Evolutionary conservation across 1,284 basidiomycete genomes (phyloP).

Genomic region (Phlebopus sp.): DNA sequence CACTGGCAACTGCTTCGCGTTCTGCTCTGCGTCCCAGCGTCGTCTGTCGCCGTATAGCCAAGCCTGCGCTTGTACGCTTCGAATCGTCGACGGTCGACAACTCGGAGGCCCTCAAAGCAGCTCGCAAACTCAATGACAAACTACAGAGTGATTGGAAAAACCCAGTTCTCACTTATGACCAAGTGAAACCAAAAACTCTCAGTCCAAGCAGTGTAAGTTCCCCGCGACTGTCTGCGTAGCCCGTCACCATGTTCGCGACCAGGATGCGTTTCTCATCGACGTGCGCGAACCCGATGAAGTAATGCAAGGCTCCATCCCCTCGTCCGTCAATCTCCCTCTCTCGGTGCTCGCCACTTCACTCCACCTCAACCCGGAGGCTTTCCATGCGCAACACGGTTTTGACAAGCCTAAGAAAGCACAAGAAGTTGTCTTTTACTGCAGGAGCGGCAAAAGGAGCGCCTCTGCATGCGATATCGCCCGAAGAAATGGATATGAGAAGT

Average conservation of each 20-base stretch:
- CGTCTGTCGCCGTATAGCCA: slow-evolving; percentile 2
- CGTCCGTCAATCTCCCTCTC: slow-evolving; percentile 91
- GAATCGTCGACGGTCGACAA: slow-evolving; percentile 28
- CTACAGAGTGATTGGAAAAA: slow-evolving; percentile 69
- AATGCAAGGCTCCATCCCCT: slow-evolving; percentile 92
- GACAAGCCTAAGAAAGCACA: slow-evolving; percentile 76
- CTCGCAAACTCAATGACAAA: slow-evolving; percentile 43
- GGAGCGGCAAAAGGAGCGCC: slow-evolving; percentile 84
- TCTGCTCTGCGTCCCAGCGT: slow-evolving; percentile 10
- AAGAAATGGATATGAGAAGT: slow-evolving; percentile 85
- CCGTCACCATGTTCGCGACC: slow-evolving; percentile 7
- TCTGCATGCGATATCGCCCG: slow-evolving; percentile 84
- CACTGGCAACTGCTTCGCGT: slow-evolving; percentile 16
- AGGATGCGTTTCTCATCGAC: slow-evolving; percentile 87
- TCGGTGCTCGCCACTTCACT: slow-evolving; percentile 75
- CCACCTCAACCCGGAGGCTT: slow-evolving; percentile 55
- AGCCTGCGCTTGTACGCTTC: slow-evolving; percentile 15
- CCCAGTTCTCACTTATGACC: slow-evolving; percentile 72
- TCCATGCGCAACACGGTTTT: slow-evolving; percentile 78
- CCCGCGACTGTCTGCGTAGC: neutral
- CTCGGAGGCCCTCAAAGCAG: slow-evolving; percentile 36
- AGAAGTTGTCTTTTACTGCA: slow-evolving; percentile 92
- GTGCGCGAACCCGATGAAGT: slow-evolving; percentile 95
- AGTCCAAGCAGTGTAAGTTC: slow-evolving; percentile 75
- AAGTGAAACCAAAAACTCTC: slow-evolving; percentile 80